These are phyloP conservation scores for Dictyostelium capitatum DNA, from an alignment of 78 protist genomes.

Conservation along the genomic window DNA sequence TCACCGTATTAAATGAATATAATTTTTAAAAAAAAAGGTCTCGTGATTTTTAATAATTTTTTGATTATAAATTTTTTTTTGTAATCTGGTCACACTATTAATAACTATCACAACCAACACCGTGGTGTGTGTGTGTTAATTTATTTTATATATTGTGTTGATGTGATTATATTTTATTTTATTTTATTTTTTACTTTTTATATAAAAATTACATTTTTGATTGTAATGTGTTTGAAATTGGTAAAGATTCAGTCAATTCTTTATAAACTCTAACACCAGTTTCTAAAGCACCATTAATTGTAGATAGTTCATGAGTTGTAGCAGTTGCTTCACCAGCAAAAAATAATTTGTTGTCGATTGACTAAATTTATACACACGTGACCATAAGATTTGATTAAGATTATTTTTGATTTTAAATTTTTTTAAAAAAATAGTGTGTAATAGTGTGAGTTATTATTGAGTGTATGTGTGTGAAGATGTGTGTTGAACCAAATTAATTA, in stretches of 20 bases:
- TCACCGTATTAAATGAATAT: too few species aligned
- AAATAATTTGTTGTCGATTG: conserved; percentile 28
- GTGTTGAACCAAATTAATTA: too few species aligned
- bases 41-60: too few species aligned
- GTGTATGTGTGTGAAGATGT: too few species aligned
- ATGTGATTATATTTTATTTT: not conserved
- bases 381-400: not conserved
- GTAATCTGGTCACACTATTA: too few species aligned
- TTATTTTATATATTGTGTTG: too few species aligned
- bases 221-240: not conserved
- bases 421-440: not conserved
- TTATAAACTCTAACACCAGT: conserved; percentile 61
- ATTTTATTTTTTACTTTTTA: not conserved
- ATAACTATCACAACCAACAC: too few species aligned
- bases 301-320: conserved; percentile 33
- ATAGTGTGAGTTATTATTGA: too few species aligned
- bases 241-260: not conserved
- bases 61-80: too few species aligned
- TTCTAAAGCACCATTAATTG: conserved; percentile 55
- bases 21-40: too few species aligned
- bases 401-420: not conserved
- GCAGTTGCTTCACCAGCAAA: conserved; percentile 76
- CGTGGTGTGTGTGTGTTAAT: too few species aligned
- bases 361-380: not conserved
- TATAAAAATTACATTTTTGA: not conserved